phyloP scores from a whole-genome alignment of 345 rosid genomes.

The Crucihimalaya himalaica region DNA sequence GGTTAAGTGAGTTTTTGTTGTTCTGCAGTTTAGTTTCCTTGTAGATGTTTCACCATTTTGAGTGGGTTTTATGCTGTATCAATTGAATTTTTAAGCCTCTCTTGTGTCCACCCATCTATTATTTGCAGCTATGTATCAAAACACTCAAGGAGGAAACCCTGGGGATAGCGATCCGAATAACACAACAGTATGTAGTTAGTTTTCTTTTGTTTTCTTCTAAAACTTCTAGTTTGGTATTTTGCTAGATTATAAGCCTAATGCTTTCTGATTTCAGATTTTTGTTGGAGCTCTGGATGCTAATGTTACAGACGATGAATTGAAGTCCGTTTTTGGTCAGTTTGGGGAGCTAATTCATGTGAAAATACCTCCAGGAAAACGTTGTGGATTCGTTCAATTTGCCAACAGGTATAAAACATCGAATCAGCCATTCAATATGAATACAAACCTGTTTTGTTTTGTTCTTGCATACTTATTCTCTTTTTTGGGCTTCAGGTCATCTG shows the following conservation, averaged over 20 bases:
- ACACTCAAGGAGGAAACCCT: conserved; percentile 63
- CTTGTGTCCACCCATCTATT: background rate
- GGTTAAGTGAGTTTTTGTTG: background rate
- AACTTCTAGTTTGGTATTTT: background rate
- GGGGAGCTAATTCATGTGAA: conserved; percentile 93
- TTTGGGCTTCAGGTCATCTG: conserved; percentile 53
- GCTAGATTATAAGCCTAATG: conserved; percentile 27
- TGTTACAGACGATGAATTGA: conserved; percentile 77
- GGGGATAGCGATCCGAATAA: conserved; percentile 95
- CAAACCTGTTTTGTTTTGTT: background rate
- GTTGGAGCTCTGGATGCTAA: conserved; percentile 89
- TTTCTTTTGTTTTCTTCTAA: conserved; percentile 9
- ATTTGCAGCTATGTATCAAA: conserved; percentile 79
- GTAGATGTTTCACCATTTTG: conserved; percentile 32
- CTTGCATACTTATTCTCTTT: background rate
- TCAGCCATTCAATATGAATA: background rate
- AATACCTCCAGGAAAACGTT: conserved; percentile 94
- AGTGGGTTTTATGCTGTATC: conserved; percentile 13
- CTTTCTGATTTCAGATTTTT: conserved; percentile 62
- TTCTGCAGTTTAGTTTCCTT: conserved; percentile 31
- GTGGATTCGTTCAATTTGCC: conserved; percentile 96
- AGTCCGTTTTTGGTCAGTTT: conserved; percentile 72
- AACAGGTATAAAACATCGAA: conserved; percentile 51
- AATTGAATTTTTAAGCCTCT: background rate
- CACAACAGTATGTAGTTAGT: conserved; percentile 79